Evolutionary conservation across 2,329 filamentous ascomycete genomes (phyloP).

Genomic region (Fusarium incarnatum): DNA sequence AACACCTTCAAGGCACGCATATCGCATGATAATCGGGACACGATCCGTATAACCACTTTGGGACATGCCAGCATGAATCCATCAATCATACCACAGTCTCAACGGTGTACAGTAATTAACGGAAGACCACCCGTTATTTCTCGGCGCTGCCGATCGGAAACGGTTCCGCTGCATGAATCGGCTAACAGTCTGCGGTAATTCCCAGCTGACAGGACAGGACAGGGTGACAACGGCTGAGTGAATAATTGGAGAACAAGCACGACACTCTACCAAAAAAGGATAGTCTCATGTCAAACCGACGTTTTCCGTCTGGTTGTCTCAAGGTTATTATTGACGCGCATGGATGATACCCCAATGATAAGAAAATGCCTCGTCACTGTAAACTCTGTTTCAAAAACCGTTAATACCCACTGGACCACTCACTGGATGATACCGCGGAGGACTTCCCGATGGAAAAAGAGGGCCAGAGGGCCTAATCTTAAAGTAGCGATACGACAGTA

Average conservation of each 20-base stretch:
- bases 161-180: conserved; percentile 4
- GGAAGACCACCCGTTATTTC: conserved; percentile 5
- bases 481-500: neutral
- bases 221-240: neutral
- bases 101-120: neutral
- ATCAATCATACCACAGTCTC: too few relatives aligned
- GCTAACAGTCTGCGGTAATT: neutral
- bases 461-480: neutral
- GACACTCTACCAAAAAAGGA: neutral
- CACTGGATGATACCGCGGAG: conserved; percentile 6
- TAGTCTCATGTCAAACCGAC: neutral
- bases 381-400: neutral
- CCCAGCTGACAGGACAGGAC: neutral
- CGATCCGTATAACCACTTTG: neutral
- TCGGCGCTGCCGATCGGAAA: conserved; percentile 14
- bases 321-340: too few relatives aligned
- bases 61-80: conserved; percentile 6
- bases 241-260: neutral
- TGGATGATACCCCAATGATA: neutral
- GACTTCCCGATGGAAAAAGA: conserved; percentile 14
- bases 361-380: conserved; percentile 4
- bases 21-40: conserved; percentile 2
- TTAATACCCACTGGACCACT: neutral
- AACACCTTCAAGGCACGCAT: neutral
- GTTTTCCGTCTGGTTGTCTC: too few relatives aligned